These are phyloP conservation scores for Lecanosticta acicola DNA, from an alignment of 2,329 filamentous ascomycete species.

Conservation along the genomic window DNA sequence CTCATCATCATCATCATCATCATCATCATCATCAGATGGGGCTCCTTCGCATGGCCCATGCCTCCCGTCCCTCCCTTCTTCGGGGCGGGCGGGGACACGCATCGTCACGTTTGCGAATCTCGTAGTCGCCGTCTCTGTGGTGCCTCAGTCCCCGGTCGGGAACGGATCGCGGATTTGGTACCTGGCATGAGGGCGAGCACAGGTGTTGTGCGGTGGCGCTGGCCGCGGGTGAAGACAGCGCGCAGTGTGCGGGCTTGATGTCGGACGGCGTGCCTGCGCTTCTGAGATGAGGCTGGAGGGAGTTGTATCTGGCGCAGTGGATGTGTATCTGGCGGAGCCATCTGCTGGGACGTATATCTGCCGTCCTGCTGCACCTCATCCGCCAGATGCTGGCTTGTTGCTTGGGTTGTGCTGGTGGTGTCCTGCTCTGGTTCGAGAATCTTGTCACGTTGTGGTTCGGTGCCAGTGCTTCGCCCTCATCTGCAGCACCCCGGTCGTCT, in stretches of 20 bases:
- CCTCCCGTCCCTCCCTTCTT: no score
- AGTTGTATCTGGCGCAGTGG: constrained; percentile 4
- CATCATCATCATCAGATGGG: constrained; percentile 1
- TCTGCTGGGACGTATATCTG: constrained; percentile 19
- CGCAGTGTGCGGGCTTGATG: no score
- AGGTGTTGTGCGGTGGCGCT: constrained; percentile 18
- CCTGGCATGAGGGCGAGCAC: constrained; percentile 22
- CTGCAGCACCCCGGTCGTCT: constrained; percentile 4
- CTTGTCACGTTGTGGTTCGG: neutral
- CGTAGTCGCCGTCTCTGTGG: neutral
- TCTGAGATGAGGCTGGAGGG: no score
- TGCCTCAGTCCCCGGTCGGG: constrained; percentile 11
- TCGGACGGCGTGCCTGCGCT: no score
- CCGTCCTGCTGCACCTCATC: constrained; percentile 6
- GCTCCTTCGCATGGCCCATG: no score
- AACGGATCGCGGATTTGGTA: constrained; percentile 17
- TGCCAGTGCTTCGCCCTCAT: neutral
- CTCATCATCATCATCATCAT: no score
- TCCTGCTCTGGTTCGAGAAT: constrained; percentile 10
- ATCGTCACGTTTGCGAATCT: neutral
- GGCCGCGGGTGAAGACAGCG: neutral
- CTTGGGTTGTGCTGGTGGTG: constrained; percentile 3
- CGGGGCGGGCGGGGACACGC: constrained; percentile 1
- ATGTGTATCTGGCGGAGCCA: constrained; percentile 6
- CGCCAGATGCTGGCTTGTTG: neutral